Conservation (phyloP, 306 rosid species). For the Cyclanthera cordifolia region DNA sequence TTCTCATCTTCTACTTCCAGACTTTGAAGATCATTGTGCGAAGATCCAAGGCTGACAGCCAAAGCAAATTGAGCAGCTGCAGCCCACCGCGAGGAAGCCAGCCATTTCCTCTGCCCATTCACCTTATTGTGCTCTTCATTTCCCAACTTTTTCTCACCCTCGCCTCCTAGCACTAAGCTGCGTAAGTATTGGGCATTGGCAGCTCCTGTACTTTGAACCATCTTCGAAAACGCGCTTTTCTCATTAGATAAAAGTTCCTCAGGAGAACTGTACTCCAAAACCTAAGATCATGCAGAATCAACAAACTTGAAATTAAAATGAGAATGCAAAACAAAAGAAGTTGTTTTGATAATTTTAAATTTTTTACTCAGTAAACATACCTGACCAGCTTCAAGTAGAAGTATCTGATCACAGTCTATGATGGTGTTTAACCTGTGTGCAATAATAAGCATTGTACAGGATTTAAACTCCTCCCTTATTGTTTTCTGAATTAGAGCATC, state of each 20-base stretch:
- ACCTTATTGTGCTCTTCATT: constrained; percentile 23
- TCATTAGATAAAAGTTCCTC: constrained; percentile 53
- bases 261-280: constrained; percentile 58
- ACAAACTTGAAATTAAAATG: constrained; percentile 6
- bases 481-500: constrained; percentile 90
- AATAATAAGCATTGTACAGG: constrained; percentile 82
- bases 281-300: constrained; percentile 29
- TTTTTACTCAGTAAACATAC: constrained; percentile 25
- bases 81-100: constrained; percentile 58
- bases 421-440: constrained; percentile 86
- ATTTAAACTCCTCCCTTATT: constrained; percentile 74
- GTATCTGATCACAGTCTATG: constrained; percentile 62
- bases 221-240: constrained; percentile 61
- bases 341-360: background rate
- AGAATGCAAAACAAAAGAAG: background rate
- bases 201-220: constrained; percentile 84
- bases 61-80: constrained; percentile 82
- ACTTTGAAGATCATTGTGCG: constrained; percentile 54
- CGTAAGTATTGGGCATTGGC: constrained; percentile 70
- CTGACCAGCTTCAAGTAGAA: constrained; percentile 69
- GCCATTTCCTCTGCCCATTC: constrained; percentile 35
- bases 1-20: constrained; percentile 32
- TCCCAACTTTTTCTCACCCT: constrained; percentile 27
- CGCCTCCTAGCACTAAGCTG: constrained; percentile 44
- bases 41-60: constrained; percentile 71